phyloP scores from a whole-genome alignment of 805 yeast species.

The Schizosaccharomyces osmophilus region DNA sequence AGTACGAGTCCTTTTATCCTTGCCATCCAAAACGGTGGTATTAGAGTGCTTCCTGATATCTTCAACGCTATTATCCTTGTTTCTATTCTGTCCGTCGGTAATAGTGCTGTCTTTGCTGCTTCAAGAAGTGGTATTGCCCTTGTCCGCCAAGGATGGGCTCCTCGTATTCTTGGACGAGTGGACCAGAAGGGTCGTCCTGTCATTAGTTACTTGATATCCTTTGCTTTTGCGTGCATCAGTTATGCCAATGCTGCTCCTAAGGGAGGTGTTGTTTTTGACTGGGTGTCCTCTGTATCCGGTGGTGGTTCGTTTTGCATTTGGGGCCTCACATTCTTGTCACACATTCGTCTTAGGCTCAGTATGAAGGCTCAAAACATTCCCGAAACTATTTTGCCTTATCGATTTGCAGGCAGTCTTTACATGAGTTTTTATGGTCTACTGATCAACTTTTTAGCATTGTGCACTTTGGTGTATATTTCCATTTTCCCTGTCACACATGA shows the following conservation, averaged over 20 bases:
- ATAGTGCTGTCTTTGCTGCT: conserved; percentile 53
- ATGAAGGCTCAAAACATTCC: conserved; percentile 29
- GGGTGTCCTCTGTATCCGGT: conserved; percentile 61
- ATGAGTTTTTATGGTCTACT: background rate
- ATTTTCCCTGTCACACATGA: background rate
- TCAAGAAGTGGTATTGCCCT: conserved; percentile 38
- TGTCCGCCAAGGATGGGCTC: conserved; percentile 52
- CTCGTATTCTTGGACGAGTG: conserved; percentile 36
- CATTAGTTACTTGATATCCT: conserved; percentile 23
- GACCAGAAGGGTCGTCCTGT: conserved; percentile 48
- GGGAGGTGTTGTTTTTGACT: conserved; percentile 26
- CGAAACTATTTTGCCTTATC: background rate
- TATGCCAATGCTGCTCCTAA: background rate
- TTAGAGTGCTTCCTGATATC: conserved; percentile 44
- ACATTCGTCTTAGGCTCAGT: conserved; percentile 41
- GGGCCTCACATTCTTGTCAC: conserved; percentile 49
- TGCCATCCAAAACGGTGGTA: conserved; percentile 41
- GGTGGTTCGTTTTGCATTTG: conserved; percentile 57
- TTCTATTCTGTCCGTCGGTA: conserved; percentile 65
- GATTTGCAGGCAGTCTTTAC: background rate
- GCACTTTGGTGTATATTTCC: background rate
- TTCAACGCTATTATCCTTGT: conserved; percentile 57
- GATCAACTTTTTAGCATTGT: background rate
- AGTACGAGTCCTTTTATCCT: conserved; percentile 60
- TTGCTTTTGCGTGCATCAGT: conserved; percentile 22